phyloP scores from a whole-genome alignment of 2,329 filamentous ascomycete species.

The Aspergillus novoparasiticus region DNA sequence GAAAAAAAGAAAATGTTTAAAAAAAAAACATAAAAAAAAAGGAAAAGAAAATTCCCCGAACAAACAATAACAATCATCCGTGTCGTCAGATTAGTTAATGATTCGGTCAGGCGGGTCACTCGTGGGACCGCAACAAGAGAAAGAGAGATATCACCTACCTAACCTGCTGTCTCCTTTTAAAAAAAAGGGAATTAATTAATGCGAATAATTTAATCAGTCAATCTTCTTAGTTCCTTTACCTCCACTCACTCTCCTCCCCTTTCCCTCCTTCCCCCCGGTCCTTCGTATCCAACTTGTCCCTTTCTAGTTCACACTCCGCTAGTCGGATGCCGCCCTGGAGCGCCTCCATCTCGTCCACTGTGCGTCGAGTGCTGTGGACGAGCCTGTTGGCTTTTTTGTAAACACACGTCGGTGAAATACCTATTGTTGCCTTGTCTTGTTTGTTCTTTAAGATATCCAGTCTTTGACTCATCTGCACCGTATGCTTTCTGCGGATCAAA shows the following conservation, averaged over 20 bases:
- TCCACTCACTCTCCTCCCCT: slow-evolving; percentile 11
- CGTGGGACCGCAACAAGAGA: slow-evolving; percentile 16
- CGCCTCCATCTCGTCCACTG: slow-evolving; percentile 33
- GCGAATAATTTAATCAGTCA: neutral
- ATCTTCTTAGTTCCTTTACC: neutral
- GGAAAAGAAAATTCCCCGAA: neutral
- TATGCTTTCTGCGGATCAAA: slow-evolving; percentile 16
- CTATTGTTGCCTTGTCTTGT: slow-evolving; percentile 1
- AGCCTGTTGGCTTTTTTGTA: slow-evolving; percentile 24
- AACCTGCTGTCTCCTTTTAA: neutral
- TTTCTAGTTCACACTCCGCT: slow-evolving; percentile 14
- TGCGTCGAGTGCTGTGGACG: slow-evolving; percentile 35
- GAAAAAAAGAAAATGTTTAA: neutral
- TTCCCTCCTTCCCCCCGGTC: slow-evolving; percentile 11
- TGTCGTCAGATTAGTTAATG: slow-evolving; percentile 10
- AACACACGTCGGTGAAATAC: slow-evolving; percentile 12
- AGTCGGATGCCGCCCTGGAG: slow-evolving; percentile 36
- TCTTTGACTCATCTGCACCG: slow-evolving; percentile 10
- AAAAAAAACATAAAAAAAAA: neutral
- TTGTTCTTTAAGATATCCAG: slow-evolving; percentile 1
- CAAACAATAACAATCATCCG: neutral
- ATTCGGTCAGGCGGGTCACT: slow-evolving; percentile 23
- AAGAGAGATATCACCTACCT: slow-evolving; percentile 10
- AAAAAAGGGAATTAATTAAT: slow-evolving; percentile 4
- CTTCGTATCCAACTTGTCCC: slow-evolving; percentile 12